A percentile compares a stretch with the other conserved stretches of the same genome.
Conservation (phyloP, 2,329 filamentous ascomycete species). For the Trichoderma citrinoviride region DNA sequence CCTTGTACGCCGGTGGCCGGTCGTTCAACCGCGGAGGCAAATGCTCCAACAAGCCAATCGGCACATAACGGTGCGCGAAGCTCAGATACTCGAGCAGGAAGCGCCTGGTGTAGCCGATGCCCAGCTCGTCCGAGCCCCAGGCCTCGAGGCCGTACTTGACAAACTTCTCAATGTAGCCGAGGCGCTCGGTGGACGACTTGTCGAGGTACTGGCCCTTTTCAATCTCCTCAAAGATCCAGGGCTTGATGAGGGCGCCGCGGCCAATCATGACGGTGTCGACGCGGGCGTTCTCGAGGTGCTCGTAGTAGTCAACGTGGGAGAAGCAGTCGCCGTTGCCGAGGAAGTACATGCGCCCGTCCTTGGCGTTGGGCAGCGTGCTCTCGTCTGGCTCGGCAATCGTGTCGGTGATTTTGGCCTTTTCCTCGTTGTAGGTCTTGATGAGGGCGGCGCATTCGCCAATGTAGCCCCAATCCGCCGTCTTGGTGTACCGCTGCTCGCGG, state of each 20-base stretch:
- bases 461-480: constrained; percentile 89
- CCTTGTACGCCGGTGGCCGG: constrained; percentile 77
- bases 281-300: constrained; percentile 70
- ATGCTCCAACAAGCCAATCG: constrained; percentile 81
- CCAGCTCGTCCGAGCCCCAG: constrained; percentile 95
- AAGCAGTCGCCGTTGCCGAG: constrained; percentile 96
- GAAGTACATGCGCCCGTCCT: constrained; percentile 75
- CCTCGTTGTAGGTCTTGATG: constrained; percentile 73
- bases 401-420: constrained; percentile 65
- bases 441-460: constrained; percentile 86
- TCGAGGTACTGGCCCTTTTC: constrained; percentile 88
- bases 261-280: constrained; percentile 97
- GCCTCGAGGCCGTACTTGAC: constrained; percentile 85
- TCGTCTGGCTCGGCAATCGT: constrained; percentile 75
- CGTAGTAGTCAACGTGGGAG: constrained; percentile 83
- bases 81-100: constrained; percentile 96
- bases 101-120: constrained; percentile 82
- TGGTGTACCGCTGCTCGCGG: constrained; percentile 91
- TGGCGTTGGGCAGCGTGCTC: constrained; percentile 65
- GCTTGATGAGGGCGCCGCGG: constrained; percentile 94
- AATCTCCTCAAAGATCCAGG: constrained; percentile 98
- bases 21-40: constrained; percentile 88
- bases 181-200: constrained; percentile 84
- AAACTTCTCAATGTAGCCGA: constrained; percentile 85
- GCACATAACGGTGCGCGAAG: constrained; percentile 89